phyloP scores from a whole-genome alignment of 768 basidiomycete genomes.

The Kwoniella pini region DNA sequence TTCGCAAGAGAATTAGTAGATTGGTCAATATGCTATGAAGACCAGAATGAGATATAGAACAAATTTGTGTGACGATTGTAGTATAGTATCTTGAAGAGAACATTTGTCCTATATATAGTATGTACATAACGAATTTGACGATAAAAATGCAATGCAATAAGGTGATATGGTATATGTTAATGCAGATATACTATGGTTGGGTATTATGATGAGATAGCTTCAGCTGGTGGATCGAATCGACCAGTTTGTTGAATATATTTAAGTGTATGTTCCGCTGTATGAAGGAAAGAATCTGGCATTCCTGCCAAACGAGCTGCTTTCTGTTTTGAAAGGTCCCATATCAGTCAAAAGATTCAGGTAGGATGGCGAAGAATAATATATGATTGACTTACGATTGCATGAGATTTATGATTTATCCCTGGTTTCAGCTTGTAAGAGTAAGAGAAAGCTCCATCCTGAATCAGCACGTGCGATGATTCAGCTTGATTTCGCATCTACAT shows the following conservation, averaged over 20 bases:
- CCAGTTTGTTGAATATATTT: constrained; percentile 21
- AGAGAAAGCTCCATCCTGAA: constrained; percentile 72
- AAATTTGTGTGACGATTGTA: too few species aligned
- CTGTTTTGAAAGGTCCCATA: constrained; percentile 50
- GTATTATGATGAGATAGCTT: neutral
- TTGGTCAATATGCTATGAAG: constrained; percentile 59
- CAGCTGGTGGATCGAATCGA: constrained; percentile 10
- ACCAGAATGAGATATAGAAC: neutral
- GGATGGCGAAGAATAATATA: neutral
- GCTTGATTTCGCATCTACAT: too few species aligned
- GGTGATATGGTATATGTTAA: constrained; percentile 5
- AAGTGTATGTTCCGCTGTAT: constrained; percentile 35
- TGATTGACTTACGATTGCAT: constrained; percentile 59
- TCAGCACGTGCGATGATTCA: neutral
- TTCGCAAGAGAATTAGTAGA: constrained; percentile 70
- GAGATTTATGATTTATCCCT: constrained; percentile 86
- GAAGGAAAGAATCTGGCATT: constrained; percentile 61
- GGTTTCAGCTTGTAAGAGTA: constrained; percentile 79
- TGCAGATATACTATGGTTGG: too few species aligned
- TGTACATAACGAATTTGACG: constrained; percentile 1
- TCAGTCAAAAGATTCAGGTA: neutral
- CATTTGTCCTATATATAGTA: neutral
- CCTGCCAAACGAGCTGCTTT: constrained; percentile 87
- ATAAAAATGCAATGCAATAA: constrained; percentile 1
- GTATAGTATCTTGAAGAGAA: too few species aligned